These are phyloP conservation scores for Cordyceps sp. DNA, from an alignment of 2,329 filamentous ascomycete genomes.

Conservation along the genomic window DNA sequence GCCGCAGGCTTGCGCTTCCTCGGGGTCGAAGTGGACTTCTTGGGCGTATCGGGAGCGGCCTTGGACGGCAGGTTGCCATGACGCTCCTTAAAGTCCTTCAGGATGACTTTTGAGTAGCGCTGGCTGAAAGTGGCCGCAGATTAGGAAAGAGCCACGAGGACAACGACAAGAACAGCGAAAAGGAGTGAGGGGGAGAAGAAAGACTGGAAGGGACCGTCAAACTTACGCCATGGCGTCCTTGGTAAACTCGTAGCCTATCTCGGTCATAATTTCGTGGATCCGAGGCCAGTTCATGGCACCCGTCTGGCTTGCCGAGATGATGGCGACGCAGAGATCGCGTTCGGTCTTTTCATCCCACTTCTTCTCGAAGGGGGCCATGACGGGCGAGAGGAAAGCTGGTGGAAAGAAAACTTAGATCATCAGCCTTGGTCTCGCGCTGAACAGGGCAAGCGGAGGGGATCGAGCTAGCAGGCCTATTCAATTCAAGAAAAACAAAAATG, in stretches of 20 bases:
- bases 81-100: not conserved
- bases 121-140: not conserved
- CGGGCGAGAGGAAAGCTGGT: too few species aligned
- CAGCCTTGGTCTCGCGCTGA: too few species aligned
- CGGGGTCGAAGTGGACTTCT: slow-evolving; percentile 4
- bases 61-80: not conserved
- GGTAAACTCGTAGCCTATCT: slow-evolving; percentile 17
- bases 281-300: slow-evolving; percentile 17
- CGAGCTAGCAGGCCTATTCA: too few species aligned
- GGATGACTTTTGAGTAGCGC: not conserved
- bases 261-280: slow-evolving; percentile 14
- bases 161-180: not conserved
- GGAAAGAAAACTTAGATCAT: too few species aligned
- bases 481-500: too few species aligned
- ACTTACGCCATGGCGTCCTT: slow-evolving; percentile 22
- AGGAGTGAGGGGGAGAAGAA: not conserved
- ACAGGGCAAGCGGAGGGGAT: too few species aligned
- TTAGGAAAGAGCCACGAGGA: not conserved
- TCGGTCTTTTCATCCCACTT: slow-evolving; percentile 20
- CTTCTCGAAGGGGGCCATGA: slow-evolving; percentile 14
- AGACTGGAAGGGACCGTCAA: not conserved
- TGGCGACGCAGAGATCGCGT: slow-evolving; percentile 20
- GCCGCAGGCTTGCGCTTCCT: slow-evolving; percentile 5
- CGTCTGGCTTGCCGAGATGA: slow-evolving; percentile 12
- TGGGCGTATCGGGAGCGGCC: not conserved